A percentile compares a stretch with the other conserved stretches of the same genome.
Evolutionary conservation across 257 asterid species (phyloP).

Genomic region (Solanum chilense): DNA sequence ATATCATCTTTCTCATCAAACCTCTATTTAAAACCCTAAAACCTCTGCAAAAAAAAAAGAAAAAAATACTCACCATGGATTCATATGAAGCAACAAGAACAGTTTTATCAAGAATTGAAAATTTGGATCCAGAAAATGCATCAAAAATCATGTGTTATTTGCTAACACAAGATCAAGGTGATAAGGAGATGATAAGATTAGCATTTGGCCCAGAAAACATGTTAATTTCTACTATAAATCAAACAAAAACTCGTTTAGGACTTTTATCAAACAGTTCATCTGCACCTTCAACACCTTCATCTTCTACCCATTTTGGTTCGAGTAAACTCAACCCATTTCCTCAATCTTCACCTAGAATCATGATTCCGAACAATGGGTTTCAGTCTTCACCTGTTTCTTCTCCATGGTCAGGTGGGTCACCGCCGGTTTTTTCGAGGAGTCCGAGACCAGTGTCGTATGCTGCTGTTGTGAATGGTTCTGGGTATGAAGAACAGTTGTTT

Average conservation of each 20-base stretch:
- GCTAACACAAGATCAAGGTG: constrained; percentile 69
- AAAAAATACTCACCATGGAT: constrained; percentile 35
- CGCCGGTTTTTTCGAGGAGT: constrained; percentile 22
- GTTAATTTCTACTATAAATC: constrained; percentile 40
- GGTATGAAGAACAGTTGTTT: constrained; percentile 33
- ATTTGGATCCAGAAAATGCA: constrained; percentile 72
- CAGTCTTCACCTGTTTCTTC: constrained; percentile 39
- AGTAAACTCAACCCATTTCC: constrained; percentile 30
- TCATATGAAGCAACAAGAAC: constrained; percentile 55
- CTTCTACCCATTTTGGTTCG: constrained; percentile 15
- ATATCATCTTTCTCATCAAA: background rate
- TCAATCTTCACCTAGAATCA: constrained; percentile 37
- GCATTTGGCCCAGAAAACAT: constrained; percentile 65
- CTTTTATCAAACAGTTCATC: constrained; percentile 30
- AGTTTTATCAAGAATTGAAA: constrained; percentile 74
- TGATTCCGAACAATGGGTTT: constrained; percentile 48
- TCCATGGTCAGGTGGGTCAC: constrained; percentile 28
- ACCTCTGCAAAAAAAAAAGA: background rate
- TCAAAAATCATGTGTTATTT: constrained; percentile 78
- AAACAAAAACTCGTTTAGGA: constrained; percentile 42
- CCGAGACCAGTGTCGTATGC: constrained; percentile 51
- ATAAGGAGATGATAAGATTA: constrained; percentile 74
- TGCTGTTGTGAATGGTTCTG: constrained; percentile 46
- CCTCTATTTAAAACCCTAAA: background rate
- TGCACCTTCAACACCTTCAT: constrained; percentile 24